Percentiles rank a stretch among this genome's conserved stretches.
These are phyloP conservation scores for Citrullus mucosospermus DNA, from an alignment of 306 rosid genomes.

Conservation along the genomic window DNA sequence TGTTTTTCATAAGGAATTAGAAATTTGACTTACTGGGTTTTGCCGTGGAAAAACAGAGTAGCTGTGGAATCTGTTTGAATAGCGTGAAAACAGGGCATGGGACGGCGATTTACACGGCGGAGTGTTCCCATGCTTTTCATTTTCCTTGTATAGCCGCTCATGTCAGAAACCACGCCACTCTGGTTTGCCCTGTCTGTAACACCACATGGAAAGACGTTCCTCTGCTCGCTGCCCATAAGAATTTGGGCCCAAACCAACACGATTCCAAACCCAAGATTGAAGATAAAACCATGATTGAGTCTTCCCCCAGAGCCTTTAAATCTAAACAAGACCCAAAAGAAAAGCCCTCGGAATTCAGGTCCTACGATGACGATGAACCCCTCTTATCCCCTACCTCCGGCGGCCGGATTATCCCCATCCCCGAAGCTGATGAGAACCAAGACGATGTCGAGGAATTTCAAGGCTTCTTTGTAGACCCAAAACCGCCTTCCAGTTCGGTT, in stretches of 20 bases:
- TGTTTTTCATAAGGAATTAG: background rate
- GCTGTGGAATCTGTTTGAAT: slow-evolving; percentile 85
- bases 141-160: slow-evolving; percentile 76
- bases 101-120: slow-evolving; percentile 95
- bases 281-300: slow-evolving; percentile 3
- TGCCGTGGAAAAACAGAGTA: slow-evolving; percentile 40
- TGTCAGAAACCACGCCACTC: slow-evolving; percentile 52
- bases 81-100: slow-evolving; percentile 95
- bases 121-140: slow-evolving; percentile 83
- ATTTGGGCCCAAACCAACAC: background rate
- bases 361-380: slow-evolving; percentile 35
- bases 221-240: slow-evolving; percentile 51
- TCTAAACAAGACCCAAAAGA: background rate
- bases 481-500: slow-evolving; percentile 30
- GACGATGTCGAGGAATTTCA: slow-evolving; percentile 43
- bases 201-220: slow-evolving; percentile 81
- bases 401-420: slow-evolving; percentile 11
- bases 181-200: slow-evolving; percentile 83
- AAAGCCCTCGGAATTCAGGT: slow-evolving; percentile 14
- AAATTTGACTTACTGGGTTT: background rate
- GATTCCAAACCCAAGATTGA: background rate
- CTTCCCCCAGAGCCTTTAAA: slow-evolving; percentile 17
- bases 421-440: slow-evolving; percentile 7
- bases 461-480: slow-evolving; percentile 61
- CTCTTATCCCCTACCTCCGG: slow-evolving; percentile 8